phyloP scores from a whole-genome alignment of 2,329 filamentous ascomycete genomes.

The Arthroderma sp. region DNA sequence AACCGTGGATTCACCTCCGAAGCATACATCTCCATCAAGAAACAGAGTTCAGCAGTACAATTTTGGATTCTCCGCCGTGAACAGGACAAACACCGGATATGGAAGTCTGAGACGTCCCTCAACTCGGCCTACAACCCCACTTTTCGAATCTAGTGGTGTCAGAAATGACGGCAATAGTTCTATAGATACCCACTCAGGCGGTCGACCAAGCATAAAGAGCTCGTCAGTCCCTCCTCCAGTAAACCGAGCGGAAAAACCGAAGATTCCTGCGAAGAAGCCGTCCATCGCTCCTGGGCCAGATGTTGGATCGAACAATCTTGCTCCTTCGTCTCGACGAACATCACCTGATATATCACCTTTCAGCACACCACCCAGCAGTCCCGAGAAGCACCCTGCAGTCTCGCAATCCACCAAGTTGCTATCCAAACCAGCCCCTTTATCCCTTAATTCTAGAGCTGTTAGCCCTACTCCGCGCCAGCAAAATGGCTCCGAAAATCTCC shows the following conservation, averaged over 20 bases:
- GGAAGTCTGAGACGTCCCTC: constrained; percentile 3
- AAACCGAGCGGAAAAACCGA: constrained; percentile 69
- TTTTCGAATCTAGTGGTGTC: constrained; percentile 37
- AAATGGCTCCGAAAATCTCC: constrained; percentile 6
- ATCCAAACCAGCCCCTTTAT: not conserved
- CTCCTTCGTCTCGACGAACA: constrained; percentile 16
- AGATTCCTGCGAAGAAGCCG: constrained; percentile 39
- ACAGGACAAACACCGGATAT: too few relatives aligned
- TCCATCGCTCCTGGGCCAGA: constrained; percentile 25
- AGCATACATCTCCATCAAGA: not conserved
- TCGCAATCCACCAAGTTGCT: not conserved
- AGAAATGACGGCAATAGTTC: constrained; percentile 18
- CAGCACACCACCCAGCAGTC: constrained; percentile 68
- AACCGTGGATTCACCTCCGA: constrained; percentile 31
- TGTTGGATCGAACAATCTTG: constrained; percentile 11
- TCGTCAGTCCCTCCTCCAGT: constrained; percentile 54
- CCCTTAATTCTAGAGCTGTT: not conserved
- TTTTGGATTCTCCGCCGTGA: too few relatives aligned
- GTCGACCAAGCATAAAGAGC: constrained; percentile 20
- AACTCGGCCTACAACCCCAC: constrained; percentile 22
- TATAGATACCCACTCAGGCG: not conserved
- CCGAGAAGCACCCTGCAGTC: constrained; percentile 36
- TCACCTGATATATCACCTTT: constrained; percentile 57
- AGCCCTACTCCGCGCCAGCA: constrained; percentile 5
- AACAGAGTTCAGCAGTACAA: too few relatives aligned